These are phyloP conservation scores for Glomus cerebriforme DNA, from an alignment of 192 early-diverging fungal genomes.

Conservation along the genomic window DNA sequence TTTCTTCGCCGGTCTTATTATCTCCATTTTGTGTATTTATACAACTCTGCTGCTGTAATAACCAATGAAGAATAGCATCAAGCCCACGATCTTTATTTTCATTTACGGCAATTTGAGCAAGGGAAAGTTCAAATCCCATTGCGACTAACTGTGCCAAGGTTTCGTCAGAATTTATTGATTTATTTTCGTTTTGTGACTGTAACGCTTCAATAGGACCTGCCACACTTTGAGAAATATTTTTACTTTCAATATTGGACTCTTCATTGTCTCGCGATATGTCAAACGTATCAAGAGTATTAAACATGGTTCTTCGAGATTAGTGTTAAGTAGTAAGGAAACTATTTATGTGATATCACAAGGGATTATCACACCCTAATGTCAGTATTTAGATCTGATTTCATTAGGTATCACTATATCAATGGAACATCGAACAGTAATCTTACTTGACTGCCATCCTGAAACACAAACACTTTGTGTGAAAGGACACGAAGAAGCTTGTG, in stretches of 20 bases:
- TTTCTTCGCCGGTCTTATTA: background rate
- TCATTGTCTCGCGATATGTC: background rate
- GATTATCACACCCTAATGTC: too few relatives aligned
- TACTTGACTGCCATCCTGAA: constrained; percentile 29
- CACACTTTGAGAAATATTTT: background rate
- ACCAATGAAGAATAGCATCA: constrained; percentile 3
- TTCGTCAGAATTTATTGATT: background rate
- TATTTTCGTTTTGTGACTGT: background rate
- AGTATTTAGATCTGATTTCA: too few relatives aligned
- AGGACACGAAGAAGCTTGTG: constrained; percentile 1
- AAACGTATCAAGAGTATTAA: background rate
- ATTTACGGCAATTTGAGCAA: background rate
- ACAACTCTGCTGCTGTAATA: background rate
- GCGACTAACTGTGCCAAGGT: background rate
- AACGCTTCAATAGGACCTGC: background rate
- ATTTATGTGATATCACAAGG: too few relatives aligned
- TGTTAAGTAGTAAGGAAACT: too few relatives aligned
- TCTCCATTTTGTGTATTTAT: background rate
- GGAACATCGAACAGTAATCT: constrained; percentile 11
- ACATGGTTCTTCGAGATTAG: background rate
- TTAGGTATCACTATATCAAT: background rate
- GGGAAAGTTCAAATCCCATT: constrained; percentile 11
- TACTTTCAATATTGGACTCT: background rate
- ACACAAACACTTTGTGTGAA: background rate
- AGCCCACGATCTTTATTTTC: constrained; percentile 7